phyloP scores from a whole-genome alignment of 306 rosid species.

The Dryas octopetala region DNA sequence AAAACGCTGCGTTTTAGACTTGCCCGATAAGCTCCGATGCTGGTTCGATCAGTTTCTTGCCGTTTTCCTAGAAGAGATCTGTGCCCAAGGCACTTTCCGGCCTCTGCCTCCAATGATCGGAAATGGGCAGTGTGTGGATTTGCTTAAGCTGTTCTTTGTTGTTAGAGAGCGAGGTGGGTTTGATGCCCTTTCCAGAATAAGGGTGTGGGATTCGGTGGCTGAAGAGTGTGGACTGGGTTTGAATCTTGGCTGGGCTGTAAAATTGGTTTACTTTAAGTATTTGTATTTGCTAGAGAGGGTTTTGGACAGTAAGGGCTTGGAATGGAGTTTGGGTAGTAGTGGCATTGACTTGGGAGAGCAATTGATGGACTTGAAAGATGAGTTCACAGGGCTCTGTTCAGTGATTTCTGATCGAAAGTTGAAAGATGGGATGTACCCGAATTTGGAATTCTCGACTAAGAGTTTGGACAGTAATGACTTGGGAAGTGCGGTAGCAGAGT shows the following conservation, averaged over 20 bases:
- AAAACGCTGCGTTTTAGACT: slow-evolving; percentile 12
- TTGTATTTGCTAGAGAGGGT: slow-evolving; percentile 48
- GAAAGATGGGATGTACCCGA: slow-evolving; percentile 9
- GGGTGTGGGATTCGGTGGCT: slow-evolving; percentile 64
- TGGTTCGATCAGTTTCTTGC: slow-evolving; percentile 40
- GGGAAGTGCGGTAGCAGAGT: slow-evolving; percentile 3
- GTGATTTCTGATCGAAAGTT: slow-evolving; percentile 28
- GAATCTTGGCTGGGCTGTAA: slow-evolving; percentile 43
- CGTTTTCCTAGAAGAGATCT: slow-evolving; percentile 32
- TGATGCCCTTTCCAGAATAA: slow-evolving; percentile 33
- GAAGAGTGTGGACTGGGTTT: slow-evolving; percentile 56
- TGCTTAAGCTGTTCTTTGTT: slow-evolving; percentile 66
- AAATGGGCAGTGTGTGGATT: slow-evolving; percentile 51
- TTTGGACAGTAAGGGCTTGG: slow-evolving; percentile 37
- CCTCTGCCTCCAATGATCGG: slow-evolving; percentile 51
- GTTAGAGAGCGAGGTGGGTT: slow-evolving; percentile 81
- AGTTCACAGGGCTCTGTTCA: slow-evolving; percentile 31
- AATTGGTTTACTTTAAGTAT: slow-evolving; percentile 53
- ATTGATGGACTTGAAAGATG: slow-evolving; percentile 52
- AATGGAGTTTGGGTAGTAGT: slow-evolving; percentile 37
- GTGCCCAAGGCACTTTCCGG: slow-evolving; percentile 10
- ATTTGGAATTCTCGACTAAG: slow-evolving; percentile 16
- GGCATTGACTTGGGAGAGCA: slow-evolving; percentile 35
- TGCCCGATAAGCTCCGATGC: slow-evolving; percentile 34
- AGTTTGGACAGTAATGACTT: slow-evolving; percentile 34